Percentiles rank a stretch among this genome's conserved stretches.
Evolutionary conservation across 768 basidiomycete genomes (phyloP).

Genomic region (Mycena chlorophos): DNA sequence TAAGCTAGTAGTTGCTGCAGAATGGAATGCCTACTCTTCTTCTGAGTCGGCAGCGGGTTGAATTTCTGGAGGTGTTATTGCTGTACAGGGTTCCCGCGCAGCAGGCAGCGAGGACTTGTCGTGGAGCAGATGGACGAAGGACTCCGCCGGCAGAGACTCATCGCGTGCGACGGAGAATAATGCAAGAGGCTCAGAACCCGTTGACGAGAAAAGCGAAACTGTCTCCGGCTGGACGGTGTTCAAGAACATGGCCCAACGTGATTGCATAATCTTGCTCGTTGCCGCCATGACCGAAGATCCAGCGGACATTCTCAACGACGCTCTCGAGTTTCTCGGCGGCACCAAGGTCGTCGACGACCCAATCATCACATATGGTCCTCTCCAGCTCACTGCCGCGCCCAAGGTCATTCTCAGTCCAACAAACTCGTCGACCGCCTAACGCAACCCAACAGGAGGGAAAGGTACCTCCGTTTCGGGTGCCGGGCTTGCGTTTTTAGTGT

Average conservation of each 20-base stretch:
- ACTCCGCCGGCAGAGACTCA: slow-evolving; percentile 55
- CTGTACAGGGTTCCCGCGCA: slow-evolving; percentile 46
- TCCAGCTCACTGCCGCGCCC: slow-evolving; percentile 54
- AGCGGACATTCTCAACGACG: slow-evolving; percentile 57
- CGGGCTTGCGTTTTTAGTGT: slow-evolving; percentile 8
- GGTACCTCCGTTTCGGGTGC: slow-evolving; percentile 37
- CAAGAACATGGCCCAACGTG: slow-evolving; percentile 50
- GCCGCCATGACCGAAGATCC: slow-evolving; percentile 21
- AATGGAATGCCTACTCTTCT: slow-evolving; percentile 27
- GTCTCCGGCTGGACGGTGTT: slow-evolving; percentile 58
- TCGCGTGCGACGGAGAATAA: slow-evolving; percentile 55
- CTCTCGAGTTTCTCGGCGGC: slow-evolving; percentile 52
- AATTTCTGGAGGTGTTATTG: slow-evolving; percentile 44
- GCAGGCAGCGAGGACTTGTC: slow-evolving; percentile 55
- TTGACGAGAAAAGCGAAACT: slow-evolving; percentile 78
- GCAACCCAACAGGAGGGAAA: slow-evolving; percentile 65
- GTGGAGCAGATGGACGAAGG: slow-evolving; percentile 62
- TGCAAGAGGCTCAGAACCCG: slow-evolving; percentile 58
- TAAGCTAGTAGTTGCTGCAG: slow-evolving; percentile 16
- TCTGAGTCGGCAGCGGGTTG: slow-evolving; percentile 27
- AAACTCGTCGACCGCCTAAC: slow-evolving; percentile 4
- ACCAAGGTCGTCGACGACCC: slow-evolving; percentile 43
- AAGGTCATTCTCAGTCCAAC: slow-evolving; percentile 43
- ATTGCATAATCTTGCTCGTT: neutral
- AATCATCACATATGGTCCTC: slow-evolving; percentile 52